phyloP scores from a whole-genome alignment of 257 asterid genomes.

The Euphrasia confusa region DNA sequence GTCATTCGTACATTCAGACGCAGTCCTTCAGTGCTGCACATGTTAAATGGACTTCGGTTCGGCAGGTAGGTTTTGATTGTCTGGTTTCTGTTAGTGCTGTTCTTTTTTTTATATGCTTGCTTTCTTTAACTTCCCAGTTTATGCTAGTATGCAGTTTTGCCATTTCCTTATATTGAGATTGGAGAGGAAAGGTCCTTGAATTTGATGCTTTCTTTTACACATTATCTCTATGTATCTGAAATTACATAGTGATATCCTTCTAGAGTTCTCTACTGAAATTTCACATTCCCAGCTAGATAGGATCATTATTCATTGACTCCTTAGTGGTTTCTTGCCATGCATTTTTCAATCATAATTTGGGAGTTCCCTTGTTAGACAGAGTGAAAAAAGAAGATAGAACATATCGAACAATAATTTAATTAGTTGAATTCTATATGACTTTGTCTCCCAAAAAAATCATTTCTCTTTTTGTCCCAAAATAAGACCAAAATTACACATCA shows the following conservation, averaged over 20 bases:
- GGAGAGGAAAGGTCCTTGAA: conserved; percentile 1
- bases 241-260: background rate
- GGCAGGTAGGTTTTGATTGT: conserved; percentile 50
- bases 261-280: background rate
- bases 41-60: conserved; percentile 88
- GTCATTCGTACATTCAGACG: conserved; percentile 73
- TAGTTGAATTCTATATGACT: background rate
- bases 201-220: background rate
- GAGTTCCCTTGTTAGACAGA: background rate
- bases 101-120: conserved; percentile 7
- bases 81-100: background rate
- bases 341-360: background rate
- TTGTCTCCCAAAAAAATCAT: background rate
- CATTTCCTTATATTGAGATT: background rate
- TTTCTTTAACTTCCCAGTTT: background rate
- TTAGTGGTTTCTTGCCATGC: background rate
- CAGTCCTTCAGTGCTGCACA: conserved; percentile 80
- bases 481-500: background rate
- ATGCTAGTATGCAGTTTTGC: background rate
- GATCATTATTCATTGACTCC: background rate
- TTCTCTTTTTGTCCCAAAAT: background rate
- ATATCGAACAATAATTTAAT: background rate
- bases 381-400: background rate
- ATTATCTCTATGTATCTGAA: background rate
- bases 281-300: background rate